A percentile compares a stretch with the other conserved stretches of the same genome.
Conservation (phyloP, 2,329 filamentous ascomycete genomes). For the Fusarium longipes region DNA sequence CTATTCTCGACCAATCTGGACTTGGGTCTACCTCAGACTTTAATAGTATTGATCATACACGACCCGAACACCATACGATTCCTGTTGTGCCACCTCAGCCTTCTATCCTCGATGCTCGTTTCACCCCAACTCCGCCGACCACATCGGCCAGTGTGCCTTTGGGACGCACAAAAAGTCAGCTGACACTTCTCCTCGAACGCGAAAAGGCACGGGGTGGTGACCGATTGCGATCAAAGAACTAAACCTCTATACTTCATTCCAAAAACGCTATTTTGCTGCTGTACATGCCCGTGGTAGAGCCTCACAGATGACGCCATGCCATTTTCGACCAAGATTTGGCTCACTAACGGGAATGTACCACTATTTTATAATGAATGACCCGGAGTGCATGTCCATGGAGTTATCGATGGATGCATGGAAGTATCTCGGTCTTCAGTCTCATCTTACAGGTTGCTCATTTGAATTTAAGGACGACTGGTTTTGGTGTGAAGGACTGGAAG, state of each 20-base stretch:
- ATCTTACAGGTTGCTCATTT: background rate
- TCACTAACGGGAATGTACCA: background rate
- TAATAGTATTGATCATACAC: conserved; percentile 32
- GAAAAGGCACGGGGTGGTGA: conserved; percentile 56
- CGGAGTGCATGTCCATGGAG: conserved; percentile 17
- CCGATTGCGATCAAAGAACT: conserved; percentile 45
- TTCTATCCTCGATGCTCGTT: conserved; percentile 52
- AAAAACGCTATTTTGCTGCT: conserved; percentile 3
- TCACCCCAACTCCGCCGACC: conserved; percentile 63
- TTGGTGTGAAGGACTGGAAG: background rate
- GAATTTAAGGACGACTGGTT: background rate
- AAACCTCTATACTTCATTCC: conserved; percentile 27
- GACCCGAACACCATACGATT: conserved; percentile 43
- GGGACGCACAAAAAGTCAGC: conserved; percentile 69
- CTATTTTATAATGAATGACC: background rate
- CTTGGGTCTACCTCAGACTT: conserved; percentile 48
- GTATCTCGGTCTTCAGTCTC: background rate
- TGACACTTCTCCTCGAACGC: conserved; percentile 67
- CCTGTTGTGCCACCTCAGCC: conserved; percentile 36
- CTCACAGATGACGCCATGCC: conserved; percentile 12
- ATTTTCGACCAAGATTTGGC: background rate
- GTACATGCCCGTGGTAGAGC: conserved; percentile 17
- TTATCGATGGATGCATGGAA: conserved; percentile 17
- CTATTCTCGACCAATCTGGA: conserved; percentile 57
- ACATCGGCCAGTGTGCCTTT: conserved; percentile 60